A percentile compares a stretch with the other conserved stretches of the same genome.
Evolutionary conservation across 208 protist species (phyloP).

Genomic region (Strigomonas culicis): DNA sequence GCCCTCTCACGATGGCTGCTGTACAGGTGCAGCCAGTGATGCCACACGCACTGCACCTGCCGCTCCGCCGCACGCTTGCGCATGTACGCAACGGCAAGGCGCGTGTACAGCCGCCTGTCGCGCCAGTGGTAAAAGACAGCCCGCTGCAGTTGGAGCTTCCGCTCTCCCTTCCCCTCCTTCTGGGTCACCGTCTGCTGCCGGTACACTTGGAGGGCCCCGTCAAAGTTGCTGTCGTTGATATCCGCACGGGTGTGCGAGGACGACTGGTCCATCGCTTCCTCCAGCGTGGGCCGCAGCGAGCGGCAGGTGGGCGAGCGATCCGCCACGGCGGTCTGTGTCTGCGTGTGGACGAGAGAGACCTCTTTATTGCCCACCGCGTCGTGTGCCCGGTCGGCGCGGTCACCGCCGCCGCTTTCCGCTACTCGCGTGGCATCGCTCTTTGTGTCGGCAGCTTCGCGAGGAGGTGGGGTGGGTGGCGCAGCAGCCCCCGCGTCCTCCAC

Average conservation of each 20-base stretch:
- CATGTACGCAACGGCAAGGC: constrained; percentile 10
- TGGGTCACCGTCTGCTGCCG: not conserved
- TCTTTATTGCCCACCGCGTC: too few species aligned
- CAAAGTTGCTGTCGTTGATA: too few species aligned
- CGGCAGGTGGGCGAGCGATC: not conserved
- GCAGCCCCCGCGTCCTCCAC: too few species aligned
- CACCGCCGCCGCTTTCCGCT: too few species aligned
- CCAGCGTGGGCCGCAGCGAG: constrained; percentile 4
- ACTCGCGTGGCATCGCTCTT: too few species aligned
- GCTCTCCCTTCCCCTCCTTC: not conserved
- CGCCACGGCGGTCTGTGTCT: too few species aligned
- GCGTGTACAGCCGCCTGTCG: constrained; percentile 30
- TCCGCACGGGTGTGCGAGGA: too few species aligned
- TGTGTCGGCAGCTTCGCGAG: too few species aligned
- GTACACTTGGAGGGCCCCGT: too few species aligned
- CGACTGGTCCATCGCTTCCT: not conserved
- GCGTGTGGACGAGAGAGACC: too few species aligned
- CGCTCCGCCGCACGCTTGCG: not conserved
- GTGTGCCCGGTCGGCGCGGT: too few species aligned
- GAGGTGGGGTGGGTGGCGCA: too few species aligned
- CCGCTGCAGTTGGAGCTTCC: not conserved
- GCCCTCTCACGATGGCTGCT: not conserved
- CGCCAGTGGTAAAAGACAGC: constrained; percentile 18
- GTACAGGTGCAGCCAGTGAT: not conserved
- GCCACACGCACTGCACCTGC: not conserved